A percentile compares a stretch with the other conserved stretches of the same genome.
phyloP scores from a whole-genome alignment of 2,329 filamentous ascomycete genomes.

The Chrysosporium keratinophilum region DNA sequence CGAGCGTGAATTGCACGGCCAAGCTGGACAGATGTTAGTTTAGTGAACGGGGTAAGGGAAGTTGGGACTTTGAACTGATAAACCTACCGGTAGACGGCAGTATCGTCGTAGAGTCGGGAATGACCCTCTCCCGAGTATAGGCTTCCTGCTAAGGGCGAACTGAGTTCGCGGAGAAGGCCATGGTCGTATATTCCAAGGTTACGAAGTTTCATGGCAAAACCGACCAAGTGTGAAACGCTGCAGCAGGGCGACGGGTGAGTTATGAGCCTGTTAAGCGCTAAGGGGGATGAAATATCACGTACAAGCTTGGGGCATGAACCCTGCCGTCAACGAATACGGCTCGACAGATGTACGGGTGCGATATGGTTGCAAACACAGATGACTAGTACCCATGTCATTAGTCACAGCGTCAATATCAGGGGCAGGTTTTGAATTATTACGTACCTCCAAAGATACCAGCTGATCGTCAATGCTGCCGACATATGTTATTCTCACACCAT shows the following conservation, averaged over 20 bases:
- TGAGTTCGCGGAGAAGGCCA: constrained; percentile 82
- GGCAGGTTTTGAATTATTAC: constrained; percentile 16
- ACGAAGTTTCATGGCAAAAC: constrained; percentile 83
- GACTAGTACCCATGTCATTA: constrained; percentile 43
- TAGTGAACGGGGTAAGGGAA: background rate
- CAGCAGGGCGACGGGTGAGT: background rate
- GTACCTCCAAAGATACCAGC: constrained; percentile 78
- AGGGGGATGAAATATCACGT: constrained; percentile 21
- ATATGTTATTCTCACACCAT: constrained; percentile 75
- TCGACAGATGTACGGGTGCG: constrained; percentile 86
- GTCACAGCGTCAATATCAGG: constrained; percentile 13
- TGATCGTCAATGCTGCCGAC: constrained; percentile 95
- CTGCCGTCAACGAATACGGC: constrained; percentile 94
- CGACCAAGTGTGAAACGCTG: constrained; percentile 75
- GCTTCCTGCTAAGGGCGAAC: constrained; percentile 75
- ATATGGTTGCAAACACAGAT: constrained; percentile 72
- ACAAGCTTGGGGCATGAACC: constrained; percentile 85
- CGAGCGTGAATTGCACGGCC: constrained; percentile 60
- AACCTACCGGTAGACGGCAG: constrained; percentile 64
- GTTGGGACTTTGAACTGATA: background rate
- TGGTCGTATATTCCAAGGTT: constrained; percentile 91
- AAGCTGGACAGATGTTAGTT: constrained; percentile 39
- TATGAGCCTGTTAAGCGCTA: background rate
- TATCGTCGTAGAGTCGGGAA: constrained; percentile 83
- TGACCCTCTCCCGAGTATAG: constrained; percentile 89